phyloP scores from a whole-genome alignment of 192 early-diverging fungal species.

The Coemansia sp. region DNA sequence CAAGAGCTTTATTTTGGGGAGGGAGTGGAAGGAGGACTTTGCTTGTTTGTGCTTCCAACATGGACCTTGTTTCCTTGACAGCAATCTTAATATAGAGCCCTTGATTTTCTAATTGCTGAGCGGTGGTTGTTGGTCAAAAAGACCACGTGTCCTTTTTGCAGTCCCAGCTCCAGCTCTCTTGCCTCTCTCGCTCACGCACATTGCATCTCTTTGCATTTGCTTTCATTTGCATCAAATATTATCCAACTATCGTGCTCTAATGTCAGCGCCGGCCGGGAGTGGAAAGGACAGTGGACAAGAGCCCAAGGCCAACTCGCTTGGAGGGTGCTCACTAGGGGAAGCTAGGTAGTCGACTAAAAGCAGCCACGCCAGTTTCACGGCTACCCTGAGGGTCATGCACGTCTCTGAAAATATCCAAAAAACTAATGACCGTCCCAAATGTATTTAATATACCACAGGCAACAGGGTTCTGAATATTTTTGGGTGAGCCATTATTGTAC shows the following conservation, averaged over 20 bases:
- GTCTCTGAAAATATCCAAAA: too few species aligned
- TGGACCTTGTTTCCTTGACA: too few species aligned
- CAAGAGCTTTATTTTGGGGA: too few species aligned
- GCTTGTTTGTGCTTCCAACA: too few species aligned
- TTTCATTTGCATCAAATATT: neutral
- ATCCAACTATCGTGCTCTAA: neutral
- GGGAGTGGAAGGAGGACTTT: too few species aligned
- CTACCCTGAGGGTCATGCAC: too few species aligned
- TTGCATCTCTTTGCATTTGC: neutral
- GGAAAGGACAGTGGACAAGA: conserved; percentile 7
- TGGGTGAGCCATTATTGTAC: too few species aligned
- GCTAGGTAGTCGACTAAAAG: conserved; percentile 20
- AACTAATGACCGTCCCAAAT: too few species aligned
- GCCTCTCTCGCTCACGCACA: neutral
- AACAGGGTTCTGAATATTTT: too few species aligned
- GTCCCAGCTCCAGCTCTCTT: neutral
- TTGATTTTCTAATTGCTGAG: neutral
- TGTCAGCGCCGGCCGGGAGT: neutral
- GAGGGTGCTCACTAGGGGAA: conserved; percentile 49
- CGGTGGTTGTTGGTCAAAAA: neutral
- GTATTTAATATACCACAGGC: too few species aligned
- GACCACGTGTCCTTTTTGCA: too few species aligned
- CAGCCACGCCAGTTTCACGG: neutral
- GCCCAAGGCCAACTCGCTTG: conserved; percentile 39
- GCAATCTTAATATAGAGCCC: too few species aligned